Evolutionary conservation across 352 stramenopile species (phyloP).

Genomic region (Globisporangium recalcitrans): DNA sequence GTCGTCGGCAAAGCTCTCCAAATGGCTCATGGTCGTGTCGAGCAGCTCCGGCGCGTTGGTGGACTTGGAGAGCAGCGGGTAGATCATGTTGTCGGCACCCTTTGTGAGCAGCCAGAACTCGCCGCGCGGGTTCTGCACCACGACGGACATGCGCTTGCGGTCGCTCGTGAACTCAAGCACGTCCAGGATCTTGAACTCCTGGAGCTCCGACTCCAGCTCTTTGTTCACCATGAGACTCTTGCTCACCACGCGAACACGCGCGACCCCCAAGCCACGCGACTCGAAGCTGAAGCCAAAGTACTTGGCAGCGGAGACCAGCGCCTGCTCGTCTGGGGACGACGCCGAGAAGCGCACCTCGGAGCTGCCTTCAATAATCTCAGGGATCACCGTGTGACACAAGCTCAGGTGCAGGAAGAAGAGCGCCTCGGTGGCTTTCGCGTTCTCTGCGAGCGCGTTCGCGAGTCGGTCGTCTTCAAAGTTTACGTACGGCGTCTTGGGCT

Average conservation of each 20-base stretch:
- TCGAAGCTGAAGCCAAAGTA: conserved; percentile 82
- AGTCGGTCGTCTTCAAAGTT: conserved; percentile 71
- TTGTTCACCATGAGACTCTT: conserved; percentile 37
- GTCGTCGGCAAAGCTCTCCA: conserved; percentile 78
- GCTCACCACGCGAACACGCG: conserved; percentile 46
- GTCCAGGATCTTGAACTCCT: conserved; percentile 86
- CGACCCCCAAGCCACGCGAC: conserved; percentile 54
- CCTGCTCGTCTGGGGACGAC: conserved; percentile 86
- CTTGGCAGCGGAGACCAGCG: conserved; percentile 83
- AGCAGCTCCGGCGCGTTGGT: conserved; percentile 51
- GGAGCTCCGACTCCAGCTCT: conserved; percentile 29
- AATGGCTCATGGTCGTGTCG: conserved; percentile 54
- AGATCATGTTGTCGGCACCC: conserved; percentile 91
- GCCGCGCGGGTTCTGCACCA: conserved; percentile 65
- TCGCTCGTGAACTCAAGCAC: conserved; percentile 95
- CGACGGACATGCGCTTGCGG: conserved; percentile 77
- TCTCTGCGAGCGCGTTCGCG: conserved; percentile 23
- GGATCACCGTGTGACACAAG: conserved; percentile 79
- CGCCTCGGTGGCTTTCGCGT: conserved; percentile 30
- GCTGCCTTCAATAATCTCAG: conserved; percentile 43
- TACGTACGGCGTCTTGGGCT: conserved; percentile 59
- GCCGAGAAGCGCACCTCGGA: conserved; percentile 60
- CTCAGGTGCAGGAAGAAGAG: conserved; percentile 85
- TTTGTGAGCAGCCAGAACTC: conserved; percentile 81
- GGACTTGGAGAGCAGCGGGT: conserved; percentile 60